Base-by-base conservation (phyloP, 352 stramenopile genomes). In the Phytopythium vexans region DNA sequence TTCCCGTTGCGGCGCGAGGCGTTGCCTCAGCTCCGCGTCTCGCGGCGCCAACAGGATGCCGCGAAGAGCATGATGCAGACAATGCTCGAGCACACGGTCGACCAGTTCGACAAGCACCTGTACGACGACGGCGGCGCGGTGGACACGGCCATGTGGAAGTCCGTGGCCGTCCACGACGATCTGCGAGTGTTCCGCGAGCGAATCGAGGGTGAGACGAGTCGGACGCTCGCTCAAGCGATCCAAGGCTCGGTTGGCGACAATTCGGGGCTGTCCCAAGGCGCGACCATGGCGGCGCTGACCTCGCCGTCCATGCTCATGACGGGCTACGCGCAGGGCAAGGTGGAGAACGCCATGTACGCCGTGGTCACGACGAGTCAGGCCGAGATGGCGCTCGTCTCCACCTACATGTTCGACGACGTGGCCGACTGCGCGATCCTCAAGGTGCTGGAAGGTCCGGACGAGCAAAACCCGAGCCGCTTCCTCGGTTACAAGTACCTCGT, bases 401-500 rank as follows among this genome's bases (percentile, higher is more conserved):
- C 62, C 16, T 69, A 70, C 14, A 66, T 82, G 52, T 64, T 74
- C 55, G 60, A 72, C 41, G 68, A 72, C 27, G 55, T 82, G 21
- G 65, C 55, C 6, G 71, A 82, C 52, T 77, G 64, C 42, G 68
- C 65, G 6, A 58, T 76, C 5, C 68, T 82, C 6, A 47, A 70
- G 50, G 58, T 57, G 3, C 52, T 81, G 38, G 46, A 47, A 3
- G 8, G 34, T 6, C 52, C 48, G 4, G 70, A 59, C 0, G 45
- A 68, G 4, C 21, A 15, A 12, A 53, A 58, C 12, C 58, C 63
- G n/a, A 70, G 59, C 51, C 54, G 60, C 4, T 79, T 68, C 49
- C 50, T 83, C 7, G 72, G 72, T 21, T 80, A 74, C 67, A 79
- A 79, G 55, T 77, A 66, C 62, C 56, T 83, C 51, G 66, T 77